phyloP scores from a whole-genome alignment of 1,284 basidiomycete genomes.

The Testicularia cyperi region DNA sequence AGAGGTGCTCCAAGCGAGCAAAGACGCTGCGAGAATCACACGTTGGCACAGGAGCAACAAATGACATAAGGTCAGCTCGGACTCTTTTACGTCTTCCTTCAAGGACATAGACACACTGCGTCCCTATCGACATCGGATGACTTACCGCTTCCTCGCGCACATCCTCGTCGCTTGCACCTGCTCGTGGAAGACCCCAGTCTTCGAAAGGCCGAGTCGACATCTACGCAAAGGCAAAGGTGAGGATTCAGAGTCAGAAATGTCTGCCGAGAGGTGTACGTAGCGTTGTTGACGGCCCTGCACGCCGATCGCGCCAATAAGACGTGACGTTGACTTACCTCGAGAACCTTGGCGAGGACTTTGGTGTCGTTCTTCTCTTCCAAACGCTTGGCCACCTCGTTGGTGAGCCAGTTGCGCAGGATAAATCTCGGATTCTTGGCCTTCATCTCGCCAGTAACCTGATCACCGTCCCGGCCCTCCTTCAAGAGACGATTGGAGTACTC shows the following conservation, averaged over 20 bases:
- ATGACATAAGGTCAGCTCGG: too few species aligned
- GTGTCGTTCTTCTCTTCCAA: constrained; percentile 51
- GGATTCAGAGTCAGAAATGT: too few species aligned
- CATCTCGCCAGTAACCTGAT: constrained; percentile 29
- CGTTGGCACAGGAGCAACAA: too few species aligned
- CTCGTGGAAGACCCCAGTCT: constrained; percentile 28
- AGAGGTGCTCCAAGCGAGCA: constrained; percentile 45
- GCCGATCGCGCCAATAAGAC: too few species aligned
- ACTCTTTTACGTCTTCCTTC: too few species aligned
- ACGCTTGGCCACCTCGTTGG: constrained; percentile 49
- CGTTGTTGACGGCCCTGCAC: too few species aligned
- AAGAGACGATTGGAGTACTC: constrained; percentile 34
- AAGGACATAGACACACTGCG: too few species aligned
- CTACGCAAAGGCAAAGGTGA: constrained; percentile 1
- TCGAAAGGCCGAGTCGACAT: constrained; percentile 50
- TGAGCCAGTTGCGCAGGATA: constrained; percentile 57
- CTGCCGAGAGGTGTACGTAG: too few species aligned
- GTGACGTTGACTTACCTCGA: constrained; percentile 19
- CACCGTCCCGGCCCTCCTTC: constrained; percentile 21
- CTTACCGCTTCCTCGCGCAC: constrained; percentile 68
- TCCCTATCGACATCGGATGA: too few species aligned
- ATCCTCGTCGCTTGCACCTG: constrained; percentile 61
- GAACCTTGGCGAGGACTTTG: constrained; percentile 39
- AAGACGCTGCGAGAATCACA: constrained; percentile 15
- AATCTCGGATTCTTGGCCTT: constrained; percentile 46